A percentile compares a stretch with the other conserved stretches of the same genome.
Conservation (phyloP, 2,329 filamentous ascomycete genomes). For the Chaetomium sp. region DNA sequence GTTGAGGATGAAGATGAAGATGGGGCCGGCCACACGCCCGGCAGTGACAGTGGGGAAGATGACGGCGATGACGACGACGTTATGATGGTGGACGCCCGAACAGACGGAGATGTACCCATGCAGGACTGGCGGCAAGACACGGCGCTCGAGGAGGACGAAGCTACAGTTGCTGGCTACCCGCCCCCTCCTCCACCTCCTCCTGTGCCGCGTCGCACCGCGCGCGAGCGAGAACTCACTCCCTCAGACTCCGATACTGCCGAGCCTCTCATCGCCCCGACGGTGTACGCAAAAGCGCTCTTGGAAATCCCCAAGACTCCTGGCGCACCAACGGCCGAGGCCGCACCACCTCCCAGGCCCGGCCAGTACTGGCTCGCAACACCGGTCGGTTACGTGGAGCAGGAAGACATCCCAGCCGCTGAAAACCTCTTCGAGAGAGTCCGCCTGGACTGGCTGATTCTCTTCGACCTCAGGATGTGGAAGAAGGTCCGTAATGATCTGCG, state of each 20-base stretch:
- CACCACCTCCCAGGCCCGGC: slow-evolving; percentile 55
- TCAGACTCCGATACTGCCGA: slow-evolving; percentile 69
- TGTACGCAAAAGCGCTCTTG: slow-evolving; percentile 58
- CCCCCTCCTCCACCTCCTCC: slow-evolving; percentile 50
- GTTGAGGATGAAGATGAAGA: slow-evolving; percentile 38
- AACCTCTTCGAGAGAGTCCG: slow-evolving; percentile 85
- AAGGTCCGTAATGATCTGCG: slow-evolving; percentile 84
- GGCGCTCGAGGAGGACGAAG: slow-evolving; percentile 67
- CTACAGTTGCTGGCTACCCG: slow-evolving; percentile 69
- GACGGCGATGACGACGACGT: slow-evolving; percentile 47
- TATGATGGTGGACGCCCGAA: slow-evolving; percentile 49
- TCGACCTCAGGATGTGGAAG: slow-evolving; percentile 95
- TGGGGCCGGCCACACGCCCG: slow-evolving; percentile 35
- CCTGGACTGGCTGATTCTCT: slow-evolving; percentile 89
- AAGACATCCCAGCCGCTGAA: slow-evolving; percentile 65
- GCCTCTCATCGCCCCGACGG: slow-evolving; percentile 54
- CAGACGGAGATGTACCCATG: slow-evolving; percentile 40
- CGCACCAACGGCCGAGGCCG: slow-evolving; percentile 32
- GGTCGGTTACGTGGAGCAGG: slow-evolving; percentile 55
- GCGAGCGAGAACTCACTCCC: slow-evolving; percentile 58
- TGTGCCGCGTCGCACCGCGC: slow-evolving; percentile 34
- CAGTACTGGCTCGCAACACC: slow-evolving; percentile 85
- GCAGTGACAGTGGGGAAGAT: slow-evolving; percentile 28
- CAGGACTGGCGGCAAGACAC: slow-evolving; percentile 52
- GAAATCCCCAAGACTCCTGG: slow-evolving; percentile 79